Percentiles rank a stretch among this genome's conserved stretches.
Conservation (phyloP, 106 monocot species). For the Acanthochlamys bracteata region DNA sequence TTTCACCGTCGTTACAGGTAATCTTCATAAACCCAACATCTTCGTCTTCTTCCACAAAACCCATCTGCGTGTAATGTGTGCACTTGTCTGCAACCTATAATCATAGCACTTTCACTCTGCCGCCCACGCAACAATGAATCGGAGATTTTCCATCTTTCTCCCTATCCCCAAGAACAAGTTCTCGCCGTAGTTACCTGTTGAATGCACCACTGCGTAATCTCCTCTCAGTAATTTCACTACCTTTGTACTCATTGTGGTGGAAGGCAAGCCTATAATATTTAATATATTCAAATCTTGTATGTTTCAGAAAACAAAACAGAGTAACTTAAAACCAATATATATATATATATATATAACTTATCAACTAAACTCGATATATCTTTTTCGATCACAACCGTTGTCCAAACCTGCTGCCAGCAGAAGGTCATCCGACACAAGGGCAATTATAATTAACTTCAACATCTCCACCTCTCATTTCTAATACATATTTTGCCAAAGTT, state of each 20-base stretch:
- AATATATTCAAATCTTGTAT: too few species aligned
- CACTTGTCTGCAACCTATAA: conserved; percentile 24
- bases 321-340: too few species aligned
- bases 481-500: too few species aligned
- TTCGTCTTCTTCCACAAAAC: conserved; percentile 26
- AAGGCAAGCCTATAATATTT: conserved; percentile 12
- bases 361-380: too few species aligned
- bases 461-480: too few species aligned
- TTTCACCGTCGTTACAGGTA: conserved; percentile 16
- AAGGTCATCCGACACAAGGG: too few species aligned
- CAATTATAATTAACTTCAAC: too few species aligned
- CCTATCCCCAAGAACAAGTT: conserved; percentile 36
- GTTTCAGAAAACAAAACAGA: too few species aligned
- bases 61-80: conserved; percentile 46
- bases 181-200: conserved; percentile 26
- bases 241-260: conserved; percentile 10
- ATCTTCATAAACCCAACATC: conserved; percentile 30
- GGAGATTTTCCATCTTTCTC: conserved; percentile 7
- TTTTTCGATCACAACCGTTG: too few species aligned
- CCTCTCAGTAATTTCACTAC: conserved; percentile 4
- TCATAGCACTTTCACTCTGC: conserved; percentile 22
- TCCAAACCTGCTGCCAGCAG: too few species aligned
- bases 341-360: too few species aligned
- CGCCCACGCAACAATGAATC: conserved; percentile 32
- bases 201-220: conserved; percentile 32